phyloP scores from a whole-genome alignment of 2,329 filamentous ascomycete genomes.

The Alternaria novae-zelandiae region DNA sequence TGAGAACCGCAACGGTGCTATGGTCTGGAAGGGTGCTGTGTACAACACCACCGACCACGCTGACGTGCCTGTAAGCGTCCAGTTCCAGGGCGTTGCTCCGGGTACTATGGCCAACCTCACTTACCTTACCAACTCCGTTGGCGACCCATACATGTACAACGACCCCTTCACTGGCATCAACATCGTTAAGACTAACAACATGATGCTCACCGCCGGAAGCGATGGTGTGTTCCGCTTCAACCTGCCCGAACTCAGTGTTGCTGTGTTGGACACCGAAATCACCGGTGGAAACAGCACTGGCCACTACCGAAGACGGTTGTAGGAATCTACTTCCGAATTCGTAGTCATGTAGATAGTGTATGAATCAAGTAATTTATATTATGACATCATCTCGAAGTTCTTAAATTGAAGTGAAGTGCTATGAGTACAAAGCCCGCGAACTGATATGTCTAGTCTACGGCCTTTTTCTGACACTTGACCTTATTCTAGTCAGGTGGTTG shows the following conservation, averaged over 20 bases:
- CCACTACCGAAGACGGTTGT: neutral
- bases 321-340: neutral
- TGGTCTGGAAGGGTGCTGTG: constrained; percentile 56
- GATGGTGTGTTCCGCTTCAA: constrained; percentile 60
- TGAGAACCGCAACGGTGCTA: constrained; percentile 34
- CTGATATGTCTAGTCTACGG: neutral
- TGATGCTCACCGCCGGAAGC: constrained; percentile 36
- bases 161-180: constrained; percentile 56
- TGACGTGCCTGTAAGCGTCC: constrained; percentile 29
- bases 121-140: constrained; percentile 51
- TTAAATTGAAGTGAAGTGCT: neutral
- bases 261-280: constrained; percentile 56
- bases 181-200: constrained; percentile 39
- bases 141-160: constrained; percentile 50
- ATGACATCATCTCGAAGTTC: neutral
- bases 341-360: neutral
- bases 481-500: neutral
- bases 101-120: constrained; percentile 47
- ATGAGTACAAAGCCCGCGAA: neutral
- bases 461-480: neutral
- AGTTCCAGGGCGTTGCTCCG: constrained; percentile 36
- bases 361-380: neutral
- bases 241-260: constrained; percentile 63
- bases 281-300: neutral
- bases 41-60: constrained; percentile 54